Conservation (phyloP, 768 basidiomycete species). For the Ramaria sp. region DNA sequence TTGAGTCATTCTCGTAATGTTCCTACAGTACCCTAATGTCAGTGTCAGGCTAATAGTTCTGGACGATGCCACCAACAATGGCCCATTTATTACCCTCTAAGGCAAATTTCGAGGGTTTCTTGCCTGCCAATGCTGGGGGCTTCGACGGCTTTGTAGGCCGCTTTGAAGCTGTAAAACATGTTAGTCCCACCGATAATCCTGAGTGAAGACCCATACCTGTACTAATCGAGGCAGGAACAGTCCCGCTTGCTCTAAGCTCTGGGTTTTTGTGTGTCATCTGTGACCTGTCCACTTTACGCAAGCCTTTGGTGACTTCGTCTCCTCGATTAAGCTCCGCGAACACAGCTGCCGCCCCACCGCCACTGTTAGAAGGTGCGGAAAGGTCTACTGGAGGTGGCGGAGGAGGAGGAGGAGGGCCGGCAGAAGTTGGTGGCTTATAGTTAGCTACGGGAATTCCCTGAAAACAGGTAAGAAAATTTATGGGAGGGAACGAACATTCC, state of each 20-base stretch:
- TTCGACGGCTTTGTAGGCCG: conserved; percentile 76
- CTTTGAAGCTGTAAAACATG: conserved; percentile 25
- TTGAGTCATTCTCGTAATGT: conserved; percentile 75
- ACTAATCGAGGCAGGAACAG: conserved; percentile 1
- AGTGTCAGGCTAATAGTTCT: conserved; percentile 17
- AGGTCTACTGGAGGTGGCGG: conserved; percentile 28
- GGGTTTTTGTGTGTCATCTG: conserved; percentile 99
- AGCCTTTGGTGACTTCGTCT: conserved; percentile 76
- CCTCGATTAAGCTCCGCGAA: conserved; percentile 89
- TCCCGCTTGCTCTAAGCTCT: conserved; percentile 45
- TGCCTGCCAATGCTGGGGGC: conserved; percentile 70
- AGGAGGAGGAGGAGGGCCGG: conserved; percentile 32
- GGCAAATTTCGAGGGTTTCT: conserved; percentile 84
- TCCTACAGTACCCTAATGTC: conserved; percentile 47
- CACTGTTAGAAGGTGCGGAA: conserved; percentile 21
- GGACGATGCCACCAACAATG: conserved; percentile 44
- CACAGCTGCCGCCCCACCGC: conserved; percentile 62
- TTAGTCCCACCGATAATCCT: background rate
- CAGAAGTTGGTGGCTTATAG: conserved; percentile 30
- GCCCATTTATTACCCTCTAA: conserved; percentile 92
- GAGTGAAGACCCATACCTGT: conserved; percentile 4
- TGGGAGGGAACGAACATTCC: conserved; percentile 10
- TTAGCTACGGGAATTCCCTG: conserved; percentile 50
- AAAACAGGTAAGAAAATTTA: background rate
- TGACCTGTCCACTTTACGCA: conserved; percentile 90